Evolutionary conservation across 2,329 filamentous ascomycete genomes (phyloP).

Genomic region (Calonectria montana): DNA sequence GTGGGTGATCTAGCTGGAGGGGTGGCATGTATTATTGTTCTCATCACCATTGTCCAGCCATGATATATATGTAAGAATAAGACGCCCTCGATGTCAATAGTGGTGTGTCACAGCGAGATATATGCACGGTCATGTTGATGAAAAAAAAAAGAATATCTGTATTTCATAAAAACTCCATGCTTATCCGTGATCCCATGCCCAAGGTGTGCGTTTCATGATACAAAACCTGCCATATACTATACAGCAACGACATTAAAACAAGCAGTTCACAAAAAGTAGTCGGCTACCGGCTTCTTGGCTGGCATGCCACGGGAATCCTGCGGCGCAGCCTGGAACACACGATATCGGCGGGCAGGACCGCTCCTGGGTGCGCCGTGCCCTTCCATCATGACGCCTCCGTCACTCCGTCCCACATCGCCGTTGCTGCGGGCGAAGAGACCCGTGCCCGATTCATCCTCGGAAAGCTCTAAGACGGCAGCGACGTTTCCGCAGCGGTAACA

Average conservation of each 20-base stretch:
- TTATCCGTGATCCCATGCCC: conserved; percentile 36
- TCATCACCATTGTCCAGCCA: background rate
- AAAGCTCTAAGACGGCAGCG: conserved; percentile 91
- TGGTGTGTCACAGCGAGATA: background rate
- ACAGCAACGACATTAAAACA: conserved; percentile 17
- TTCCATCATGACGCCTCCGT: conserved; percentile 64
- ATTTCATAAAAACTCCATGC: conserved; percentile 39
- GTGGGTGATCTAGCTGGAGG: background rate
- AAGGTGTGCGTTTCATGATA: conserved; percentile 30
- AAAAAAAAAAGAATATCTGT: conserved; percentile 18
- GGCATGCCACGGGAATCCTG: conserved; percentile 98
- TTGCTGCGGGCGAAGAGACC: conserved; percentile 77
- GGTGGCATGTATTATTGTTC: background rate
- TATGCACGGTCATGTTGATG: background rate
- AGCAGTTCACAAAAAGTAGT: conserved; percentile 82
- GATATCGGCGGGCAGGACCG: conserved; percentile 89
- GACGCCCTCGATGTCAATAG: too few species aligned
- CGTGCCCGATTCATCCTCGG: conserved; percentile 84
- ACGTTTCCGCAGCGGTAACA: conserved; percentile 97
- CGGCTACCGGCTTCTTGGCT: conserved; percentile 96
- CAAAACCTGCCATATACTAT: conserved; percentile 28
- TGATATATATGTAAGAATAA: too few species aligned
- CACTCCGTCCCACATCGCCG: conserved; percentile 73
- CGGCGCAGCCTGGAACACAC: conserved; percentile 95
- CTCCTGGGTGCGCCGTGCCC: conserved; percentile 56